phyloP scores from a whole-genome alignment of 768 basidiomycete species.

The Chlorophyllum brunneum region DNA sequence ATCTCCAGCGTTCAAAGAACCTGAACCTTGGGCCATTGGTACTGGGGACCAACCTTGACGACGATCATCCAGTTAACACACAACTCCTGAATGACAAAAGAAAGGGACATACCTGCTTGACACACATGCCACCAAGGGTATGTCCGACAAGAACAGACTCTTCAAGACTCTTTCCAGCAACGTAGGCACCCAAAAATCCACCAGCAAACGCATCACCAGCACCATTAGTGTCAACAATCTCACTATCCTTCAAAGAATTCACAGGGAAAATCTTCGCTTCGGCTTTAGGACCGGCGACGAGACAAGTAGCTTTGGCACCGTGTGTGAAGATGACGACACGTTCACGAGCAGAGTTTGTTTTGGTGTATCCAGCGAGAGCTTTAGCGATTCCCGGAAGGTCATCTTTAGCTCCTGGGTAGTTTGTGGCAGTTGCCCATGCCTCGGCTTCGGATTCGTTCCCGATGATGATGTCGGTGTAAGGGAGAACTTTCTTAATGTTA shows the following conservation, averaged over 20 bases:
- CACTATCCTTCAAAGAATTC: conserved; percentile 44
- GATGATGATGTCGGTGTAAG: conserved; percentile 85
- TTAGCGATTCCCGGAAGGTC: conserved; percentile 68
- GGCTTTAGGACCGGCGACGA: conserved; percentile 59
- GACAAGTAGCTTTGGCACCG: conserved; percentile 73
- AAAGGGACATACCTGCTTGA: conserved; percentile 57
- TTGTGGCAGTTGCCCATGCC: conserved; percentile 74
- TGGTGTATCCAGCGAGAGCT: conserved; percentile 69
- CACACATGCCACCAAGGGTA: conserved; percentile 80
- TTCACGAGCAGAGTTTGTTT: conserved; percentile 70
- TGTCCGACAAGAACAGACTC: conserved; percentile 85
- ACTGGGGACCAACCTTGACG: conserved; percentile 46
- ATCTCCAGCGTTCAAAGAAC: conserved; percentile 27
- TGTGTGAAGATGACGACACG: conserved; percentile 91
- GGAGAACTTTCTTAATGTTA: conserved; percentile 78
- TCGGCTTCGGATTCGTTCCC: conserved; percentile 97
- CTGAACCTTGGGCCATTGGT: conserved; percentile 47
- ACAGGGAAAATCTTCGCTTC: conserved; percentile 61
- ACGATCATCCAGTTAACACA: not conserved
- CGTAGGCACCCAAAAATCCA: conserved; percentile 86
- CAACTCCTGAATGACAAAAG: not conserved
- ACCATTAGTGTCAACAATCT: conserved; percentile 96
- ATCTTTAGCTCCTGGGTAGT: conserved; percentile 53
- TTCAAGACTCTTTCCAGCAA: conserved; percentile 72
- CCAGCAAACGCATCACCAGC: conserved; percentile 98